These are phyloP conservation scores for Trametes cinnabarina DNA, from an alignment of 768 basidiomycete species.

Conservation along the genomic window DNA sequence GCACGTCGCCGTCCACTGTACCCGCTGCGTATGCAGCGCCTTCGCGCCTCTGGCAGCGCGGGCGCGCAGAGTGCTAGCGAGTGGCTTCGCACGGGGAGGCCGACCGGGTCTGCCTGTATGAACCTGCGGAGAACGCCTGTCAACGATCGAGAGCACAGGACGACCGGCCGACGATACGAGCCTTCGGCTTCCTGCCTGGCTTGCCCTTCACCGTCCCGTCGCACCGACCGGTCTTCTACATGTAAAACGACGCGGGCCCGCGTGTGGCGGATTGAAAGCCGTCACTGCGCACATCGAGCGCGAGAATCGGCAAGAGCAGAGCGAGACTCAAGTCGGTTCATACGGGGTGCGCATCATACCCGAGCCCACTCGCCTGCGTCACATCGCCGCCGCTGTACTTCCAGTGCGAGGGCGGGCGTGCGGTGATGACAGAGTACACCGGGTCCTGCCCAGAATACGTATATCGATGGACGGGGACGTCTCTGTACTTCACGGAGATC, in stretches of 20 bases:
- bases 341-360: no score
- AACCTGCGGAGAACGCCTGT: neutral
- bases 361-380: no score
- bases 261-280: neutral
- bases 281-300: neutral
- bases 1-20: no score
- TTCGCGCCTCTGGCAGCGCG: no score
- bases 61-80: no score
- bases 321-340: no score
- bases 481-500: neutral
- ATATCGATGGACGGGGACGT: neutral
- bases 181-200: neutral
- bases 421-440: neutral
- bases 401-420: neutral
- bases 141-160: no score
- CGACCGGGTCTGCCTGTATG: neutral
- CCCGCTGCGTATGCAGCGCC: no score
- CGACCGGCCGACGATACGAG: no score
- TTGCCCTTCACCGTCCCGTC: neutral
- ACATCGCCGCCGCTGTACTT: neutral
- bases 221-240: neutral
- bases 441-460: neutral
- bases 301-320: neutral
- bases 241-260: neutral
- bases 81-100: neutral